A percentile compares a stretch with the other conserved stretches of the same genome.
Evolutionary conservation across 352 stramenopile genomes (phyloP).

Genomic region (Globisporangium takayamanum): DNA sequence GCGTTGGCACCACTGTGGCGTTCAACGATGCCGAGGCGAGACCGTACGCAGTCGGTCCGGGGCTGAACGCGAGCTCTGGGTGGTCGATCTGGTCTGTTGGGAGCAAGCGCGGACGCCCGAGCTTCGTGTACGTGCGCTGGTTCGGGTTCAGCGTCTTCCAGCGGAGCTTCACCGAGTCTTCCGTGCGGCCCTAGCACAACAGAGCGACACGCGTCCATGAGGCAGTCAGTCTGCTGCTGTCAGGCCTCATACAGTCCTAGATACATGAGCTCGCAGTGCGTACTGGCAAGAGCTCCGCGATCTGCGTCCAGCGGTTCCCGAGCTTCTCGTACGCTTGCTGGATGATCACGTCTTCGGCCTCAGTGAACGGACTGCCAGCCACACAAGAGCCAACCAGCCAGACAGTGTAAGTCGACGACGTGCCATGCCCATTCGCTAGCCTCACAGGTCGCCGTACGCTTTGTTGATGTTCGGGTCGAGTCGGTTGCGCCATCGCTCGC

Average conservation of each 20-base stretch:
- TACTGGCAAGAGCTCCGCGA: conserved; percentile 74
- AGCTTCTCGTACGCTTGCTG: conserved; percentile 75
- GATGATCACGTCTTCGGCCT: conserved; percentile 67
- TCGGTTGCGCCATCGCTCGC: conserved; percentile 95
- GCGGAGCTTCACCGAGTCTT: conserved; percentile 74
- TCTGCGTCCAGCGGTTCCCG: conserved; percentile 86
- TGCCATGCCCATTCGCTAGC: neutral
- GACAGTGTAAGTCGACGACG: neutral
- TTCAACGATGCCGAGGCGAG: neutral
- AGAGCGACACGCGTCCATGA: too few species aligned
- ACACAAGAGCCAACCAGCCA: neutral
- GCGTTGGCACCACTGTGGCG: neutral
- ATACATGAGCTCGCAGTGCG: neutral
- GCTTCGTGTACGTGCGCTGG: conserved; percentile 65
- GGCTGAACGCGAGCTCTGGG: conserved; percentile 9
- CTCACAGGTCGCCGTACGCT: conserved; percentile 29
- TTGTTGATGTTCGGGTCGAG: conserved; percentile 92
- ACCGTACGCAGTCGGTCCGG: neutral
- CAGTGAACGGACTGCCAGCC: conserved; percentile 39
- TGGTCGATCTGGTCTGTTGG: conserved; percentile 36
- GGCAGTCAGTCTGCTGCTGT: too few species aligned
- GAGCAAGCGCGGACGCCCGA: conserved; percentile 58
- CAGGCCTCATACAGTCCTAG: too few species aligned
- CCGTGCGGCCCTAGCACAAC: conserved; percentile 45
- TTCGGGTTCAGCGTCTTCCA: conserved; percentile 84